Evolutionary conservation across 495 filamentous ascomycete genomes (phyloP).

Genomic region (Penicillium bovifimosum): DNA sequence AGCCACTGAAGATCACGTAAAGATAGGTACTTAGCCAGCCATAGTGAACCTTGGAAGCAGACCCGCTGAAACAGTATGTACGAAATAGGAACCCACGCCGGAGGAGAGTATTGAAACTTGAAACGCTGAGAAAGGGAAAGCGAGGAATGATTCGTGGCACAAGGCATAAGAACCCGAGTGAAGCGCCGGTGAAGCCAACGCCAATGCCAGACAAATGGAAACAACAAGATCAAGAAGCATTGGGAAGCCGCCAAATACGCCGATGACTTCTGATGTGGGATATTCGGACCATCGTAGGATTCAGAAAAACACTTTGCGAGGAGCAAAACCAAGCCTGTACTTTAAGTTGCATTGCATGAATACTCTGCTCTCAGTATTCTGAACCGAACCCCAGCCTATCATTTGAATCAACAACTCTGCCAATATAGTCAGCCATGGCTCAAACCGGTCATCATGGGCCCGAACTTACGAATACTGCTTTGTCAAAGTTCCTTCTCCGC

Average conservation of each 20-base stretch:
- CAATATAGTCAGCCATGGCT: slow-evolving; percentile 2
- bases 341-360: not conserved
- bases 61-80: not conserved
- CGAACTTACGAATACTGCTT: slow-evolving; percentile 79
- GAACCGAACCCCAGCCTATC: slow-evolving; percentile 46
- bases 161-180: not conserved
- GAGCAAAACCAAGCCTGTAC: not conserved
- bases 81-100: not conserved
- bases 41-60: not conserved
- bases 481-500: slow-evolving; percentile 85
- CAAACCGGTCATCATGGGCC: not conserved
- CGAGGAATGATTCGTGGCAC: not conserved
- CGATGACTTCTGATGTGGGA: too few relatives aligned
- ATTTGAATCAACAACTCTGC: slow-evolving; percentile 49
- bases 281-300: not conserved
- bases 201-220: not conserved
- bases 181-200: not conserved
- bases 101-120: not conserved
- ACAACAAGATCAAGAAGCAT: not conserved
- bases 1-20: not conserved
- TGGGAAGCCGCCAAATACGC: not conserved
- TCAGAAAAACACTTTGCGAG: not conserved
- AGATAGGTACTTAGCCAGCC: not conserved
- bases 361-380: slow-evolving; percentile 36
- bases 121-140: slow-evolving; percentile 5